Evolutionary conservation across 139 green algal genomes (phyloP).

Genomic region (Diplosphaera chodatii): DNA sequence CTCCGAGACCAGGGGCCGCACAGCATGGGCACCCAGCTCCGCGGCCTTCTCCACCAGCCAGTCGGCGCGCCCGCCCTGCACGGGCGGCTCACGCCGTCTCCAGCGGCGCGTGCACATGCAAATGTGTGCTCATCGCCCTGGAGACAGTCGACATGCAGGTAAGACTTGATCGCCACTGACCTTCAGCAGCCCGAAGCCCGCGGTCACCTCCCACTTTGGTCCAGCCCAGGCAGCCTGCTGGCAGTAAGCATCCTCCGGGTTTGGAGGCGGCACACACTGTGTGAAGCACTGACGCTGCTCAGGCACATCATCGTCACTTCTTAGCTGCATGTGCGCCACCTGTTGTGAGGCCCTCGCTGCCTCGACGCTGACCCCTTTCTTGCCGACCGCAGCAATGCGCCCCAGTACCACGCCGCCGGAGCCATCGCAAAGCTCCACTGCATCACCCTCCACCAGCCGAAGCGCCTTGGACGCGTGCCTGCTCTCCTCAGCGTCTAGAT

Average conservation of each 20-base stretch:
- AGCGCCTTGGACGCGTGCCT: slow-evolving; percentile 42
- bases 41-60: slow-evolving; percentile 87
- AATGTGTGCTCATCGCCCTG: too few species aligned
- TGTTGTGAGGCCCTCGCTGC: background rate
- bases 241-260: too few species aligned
- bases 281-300: too few species aligned
- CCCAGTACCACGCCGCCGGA: slow-evolving; percentile 24
- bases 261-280: too few species aligned
- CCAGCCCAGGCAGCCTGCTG: slow-evolving; percentile 16
- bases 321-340: background rate
- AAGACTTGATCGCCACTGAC: too few species aligned
- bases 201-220: slow-evolving; percentile 36
- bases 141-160: too few species aligned
- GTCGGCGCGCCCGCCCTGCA: slow-evolving; percentile 62
- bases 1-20: slow-evolving; percentile 73
- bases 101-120: too few species aligned
- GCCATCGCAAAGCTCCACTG: slow-evolving; percentile 73
- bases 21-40: slow-evolving; percentile 67
- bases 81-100: too few species aligned
- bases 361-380: background rate
- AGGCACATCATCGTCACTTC: too few species aligned
- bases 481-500: slow-evolving; percentile 44
- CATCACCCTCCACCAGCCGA: slow-evolving; percentile 39
- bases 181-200: slow-evolving; percentile 70
- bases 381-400: background rate